Evolutionary conservation across 2,329 filamentous ascomycete genomes (phyloP).

Genomic region (Neocucurbitaria cava): DNA sequence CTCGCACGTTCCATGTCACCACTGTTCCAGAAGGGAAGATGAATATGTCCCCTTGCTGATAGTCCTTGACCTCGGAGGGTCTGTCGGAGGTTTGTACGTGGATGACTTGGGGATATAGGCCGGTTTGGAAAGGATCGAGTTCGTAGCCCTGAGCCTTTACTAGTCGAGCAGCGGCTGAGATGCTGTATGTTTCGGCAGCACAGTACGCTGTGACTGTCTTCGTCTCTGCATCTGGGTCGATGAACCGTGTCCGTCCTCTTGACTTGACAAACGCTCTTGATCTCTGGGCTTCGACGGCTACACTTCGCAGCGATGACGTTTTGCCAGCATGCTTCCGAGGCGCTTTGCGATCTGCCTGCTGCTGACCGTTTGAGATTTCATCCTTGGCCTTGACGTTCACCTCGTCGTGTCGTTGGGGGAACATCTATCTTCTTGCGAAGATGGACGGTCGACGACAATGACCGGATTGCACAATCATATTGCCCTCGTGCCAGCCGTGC

Average conservation of each 20-base stretch:
- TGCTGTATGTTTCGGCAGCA: constrained; percentile 71
- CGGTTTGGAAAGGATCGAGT: constrained; percentile 68
- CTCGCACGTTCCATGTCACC: constrained; percentile 87
- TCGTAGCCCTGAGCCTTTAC: constrained; percentile 66
- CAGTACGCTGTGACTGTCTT: constrained; percentile 70
- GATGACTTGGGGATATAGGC: constrained; percentile 69
- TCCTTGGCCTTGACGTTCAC: constrained; percentile 15
- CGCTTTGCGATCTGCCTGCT: constrained; percentile 26
- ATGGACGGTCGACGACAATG: constrained; percentile 22
- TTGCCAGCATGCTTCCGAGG: constrained; percentile 40
- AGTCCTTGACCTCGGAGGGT: constrained; percentile 52
- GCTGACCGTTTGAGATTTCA: constrained; percentile 12
- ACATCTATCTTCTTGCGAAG: constrained; percentile 34
- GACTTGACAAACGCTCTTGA: constrained; percentile 62
- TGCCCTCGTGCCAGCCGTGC: constrained; percentile 8
- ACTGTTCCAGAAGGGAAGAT: constrained; percentile 94
- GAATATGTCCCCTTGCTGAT: constrained; percentile 80
- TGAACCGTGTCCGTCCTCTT: constrained; percentile 51
- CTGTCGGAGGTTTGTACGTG: constrained; percentile 60
- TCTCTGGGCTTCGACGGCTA: constrained; percentile 83
- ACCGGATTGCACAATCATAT: constrained; percentile 6
- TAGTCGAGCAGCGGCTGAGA: constrained; percentile 63
- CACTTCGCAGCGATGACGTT: constrained; percentile 74
- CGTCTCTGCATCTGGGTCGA: constrained; percentile 56
- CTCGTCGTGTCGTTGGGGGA: constrained; percentile 30